Percentiles rank a stretch among this genome's conserved stretches.
Evolutionary conservation across 2,329 filamentous ascomycete genomes (phyloP).

Genomic region (Aspergillus chevalieri): DNA sequence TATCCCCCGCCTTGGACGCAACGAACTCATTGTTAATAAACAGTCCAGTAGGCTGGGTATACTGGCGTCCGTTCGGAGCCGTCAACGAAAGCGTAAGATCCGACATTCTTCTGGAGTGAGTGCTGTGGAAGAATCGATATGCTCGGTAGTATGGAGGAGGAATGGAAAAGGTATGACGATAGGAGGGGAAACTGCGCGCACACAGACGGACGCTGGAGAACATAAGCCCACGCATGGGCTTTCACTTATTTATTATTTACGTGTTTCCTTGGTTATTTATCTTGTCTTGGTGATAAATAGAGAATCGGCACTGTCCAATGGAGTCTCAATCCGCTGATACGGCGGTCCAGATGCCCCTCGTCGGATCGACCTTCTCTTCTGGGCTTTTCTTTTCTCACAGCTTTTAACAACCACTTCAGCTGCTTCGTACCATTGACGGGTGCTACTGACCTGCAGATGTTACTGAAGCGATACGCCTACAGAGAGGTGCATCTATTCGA

Average conservation of each 20-base stretch:
- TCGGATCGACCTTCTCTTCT: neutral
- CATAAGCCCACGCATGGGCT: neutral
- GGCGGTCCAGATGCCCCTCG: neutral
- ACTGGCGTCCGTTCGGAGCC: constrained; percentile 69
- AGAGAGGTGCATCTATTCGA: too few species aligned
- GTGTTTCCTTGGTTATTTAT: too few species aligned
- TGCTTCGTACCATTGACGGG: neutral
- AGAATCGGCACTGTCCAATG: too few species aligned
- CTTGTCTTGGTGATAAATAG: too few species aligned
- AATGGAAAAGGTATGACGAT: constrained; percentile 4
- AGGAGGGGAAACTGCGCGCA: constrained; percentile 6
- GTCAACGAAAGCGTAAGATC: constrained; percentile 52
- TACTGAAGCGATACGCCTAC: too few species aligned
- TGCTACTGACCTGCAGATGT: neutral
- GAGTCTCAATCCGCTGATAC: neutral
- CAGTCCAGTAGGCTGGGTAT: constrained; percentile 66
- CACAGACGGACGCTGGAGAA: neutral
- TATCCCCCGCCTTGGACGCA: constrained; percentile 58
- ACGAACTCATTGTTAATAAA: constrained; percentile 82
- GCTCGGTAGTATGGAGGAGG: constrained; percentile 2
- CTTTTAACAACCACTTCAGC: neutral
- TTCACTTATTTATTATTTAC: neutral
- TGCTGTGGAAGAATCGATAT: constrained; percentile 18
- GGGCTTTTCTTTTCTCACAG: neutral
- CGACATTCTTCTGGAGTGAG: constrained; percentile 28